Evolutionary conservation across 139 green algal species (phyloP), one percentile per base, ranked within the genome.

Genomic region (Ettlia oleoabundans): DNA sequence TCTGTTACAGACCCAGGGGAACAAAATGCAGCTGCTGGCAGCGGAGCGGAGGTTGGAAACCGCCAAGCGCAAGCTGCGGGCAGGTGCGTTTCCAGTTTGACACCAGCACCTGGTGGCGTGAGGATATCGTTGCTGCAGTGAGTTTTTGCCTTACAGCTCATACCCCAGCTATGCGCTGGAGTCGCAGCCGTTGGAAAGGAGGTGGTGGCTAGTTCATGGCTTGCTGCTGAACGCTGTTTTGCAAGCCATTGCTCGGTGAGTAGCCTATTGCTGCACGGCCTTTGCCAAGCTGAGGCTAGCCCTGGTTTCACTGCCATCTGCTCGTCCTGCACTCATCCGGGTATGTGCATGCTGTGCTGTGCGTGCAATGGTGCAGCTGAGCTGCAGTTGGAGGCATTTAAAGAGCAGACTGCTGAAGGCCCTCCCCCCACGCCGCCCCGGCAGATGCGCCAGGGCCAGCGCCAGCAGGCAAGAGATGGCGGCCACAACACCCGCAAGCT

Each of bases 341-440:
- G 47, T 24, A 58, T 58, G 47, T 69, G n/a, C 15, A 21, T 33
- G 21, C 15, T 69, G 62, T 58, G 10, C 47, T 58, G 2, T 8
- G 1, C 21, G 22, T 37, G 33, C 42, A 1, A 0, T 13, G n/a
- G 13, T 70, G 74, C 74, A 83, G 77, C 51, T 30, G 33, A 83
- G 64, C 64, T 32, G 33, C 43, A 76, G 77, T 42, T 83, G 47
- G 47, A 83, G 24, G 33, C 4, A 7, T 40, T 68, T 30, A 26
- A 38, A 24, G 35, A 76, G 64, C 3, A 76, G 77, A 76, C 47
- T 9, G 77, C 42, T 19, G 63, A 40, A 1, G 77, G 77, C 1
- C 77, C 64, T 9, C 33, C 63, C 19, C 8, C 64, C 63, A 83
- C 77, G 21, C 77, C 77, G 28, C 53, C 55, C 13, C 58, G 58